These are phyloP conservation scores for Sporothrix globosa DNA, from an alignment of 2,329 filamentous ascomycete species.

Conservation along the genomic window DNA sequence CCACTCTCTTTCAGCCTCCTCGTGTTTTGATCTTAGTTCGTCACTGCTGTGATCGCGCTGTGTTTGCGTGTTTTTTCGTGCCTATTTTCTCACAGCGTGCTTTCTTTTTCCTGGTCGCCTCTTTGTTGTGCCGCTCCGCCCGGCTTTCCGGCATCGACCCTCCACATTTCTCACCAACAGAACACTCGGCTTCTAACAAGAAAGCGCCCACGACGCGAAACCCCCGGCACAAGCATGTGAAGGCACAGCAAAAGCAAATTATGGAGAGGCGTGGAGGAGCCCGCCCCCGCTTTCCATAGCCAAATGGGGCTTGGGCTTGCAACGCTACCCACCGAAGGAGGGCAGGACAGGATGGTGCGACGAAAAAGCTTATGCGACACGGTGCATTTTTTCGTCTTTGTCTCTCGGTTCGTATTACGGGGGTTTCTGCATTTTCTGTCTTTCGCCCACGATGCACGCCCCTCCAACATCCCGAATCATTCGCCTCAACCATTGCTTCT, in stretches of 20 bases:
- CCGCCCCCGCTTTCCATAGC: conserved; percentile 6
- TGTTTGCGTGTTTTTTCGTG: neutral
- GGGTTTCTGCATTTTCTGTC: neutral
- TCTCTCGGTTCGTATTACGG: too few relatives aligned
- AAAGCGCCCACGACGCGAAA: neutral
- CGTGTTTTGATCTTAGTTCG: neutral
- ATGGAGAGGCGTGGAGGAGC: neutral
- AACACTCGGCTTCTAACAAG: neutral
- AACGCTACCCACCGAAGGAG: neutral
- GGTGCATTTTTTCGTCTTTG: neutral
- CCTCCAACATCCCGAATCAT: neutral
- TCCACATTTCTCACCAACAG: neutral
- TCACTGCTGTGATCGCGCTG: neutral
- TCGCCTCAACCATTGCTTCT: neutral
- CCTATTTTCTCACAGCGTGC: neutral
- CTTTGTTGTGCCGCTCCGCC: neutral
- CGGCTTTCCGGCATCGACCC: conserved; percentile 16
- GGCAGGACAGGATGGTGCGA: neutral
- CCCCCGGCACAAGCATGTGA: conserved; percentile 13
- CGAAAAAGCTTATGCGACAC: conserved; percentile 13
- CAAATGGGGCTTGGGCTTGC: conserved; percentile 17
- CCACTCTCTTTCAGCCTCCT: neutral
- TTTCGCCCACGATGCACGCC: neutral
- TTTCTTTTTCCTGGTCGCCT: conserved; percentile 6
- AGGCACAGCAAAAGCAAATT: neutral